phyloP scores from a whole-genome alignment of 2,329 filamentous ascomycete genomes.

The Cryphonectria japonica region DNA sequence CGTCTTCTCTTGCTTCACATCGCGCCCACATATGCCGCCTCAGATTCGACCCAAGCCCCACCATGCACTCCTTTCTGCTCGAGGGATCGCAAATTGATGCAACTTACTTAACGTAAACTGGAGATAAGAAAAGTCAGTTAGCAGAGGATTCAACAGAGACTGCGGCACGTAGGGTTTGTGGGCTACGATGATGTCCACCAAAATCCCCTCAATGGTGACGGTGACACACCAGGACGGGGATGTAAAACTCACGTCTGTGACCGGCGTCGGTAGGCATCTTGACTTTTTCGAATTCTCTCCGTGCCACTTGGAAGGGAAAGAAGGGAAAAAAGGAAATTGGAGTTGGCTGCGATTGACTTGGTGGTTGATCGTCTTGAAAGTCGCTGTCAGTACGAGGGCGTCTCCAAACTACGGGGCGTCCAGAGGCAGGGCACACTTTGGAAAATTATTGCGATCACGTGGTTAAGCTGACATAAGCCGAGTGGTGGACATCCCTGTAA shows the following conservation, averaged over 20 bases:
- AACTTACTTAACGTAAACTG: conserved; percentile 91
- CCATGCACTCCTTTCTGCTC: conserved; percentile 11
- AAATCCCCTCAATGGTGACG: conserved; percentile 5
- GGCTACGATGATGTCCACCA: conserved; percentile 14
- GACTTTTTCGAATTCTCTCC: conserved; percentile 44
- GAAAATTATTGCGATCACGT: conserved; percentile 19
- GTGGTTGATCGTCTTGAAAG: conserved; percentile 32
- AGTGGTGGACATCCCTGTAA: conserved; percentile 10
- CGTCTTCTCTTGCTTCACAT: conserved; percentile 14
- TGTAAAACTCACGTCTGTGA: conserved; percentile 77
- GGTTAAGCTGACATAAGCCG: conserved; percentile 8
- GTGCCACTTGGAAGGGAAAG: conserved; percentile 43
- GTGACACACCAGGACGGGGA: neutral
- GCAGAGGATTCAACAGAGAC: conserved; percentile 31
- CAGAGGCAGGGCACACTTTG: conserved; percentile 13
- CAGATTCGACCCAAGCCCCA: conserved; percentile 20
- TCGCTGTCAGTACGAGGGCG: conserved; percentile 15
- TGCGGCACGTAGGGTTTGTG: conserved; percentile 38
- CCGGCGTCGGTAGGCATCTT: conserved; percentile 88
- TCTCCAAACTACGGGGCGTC: conserved; percentile 12
- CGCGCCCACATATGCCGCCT: conserved; percentile 2
- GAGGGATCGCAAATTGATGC: conserved; percentile 25
- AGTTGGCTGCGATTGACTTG: conserved; percentile 41
- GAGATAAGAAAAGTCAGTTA: conserved; percentile 44
- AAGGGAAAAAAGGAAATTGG: conserved; percentile 49